phyloP scores from a whole-genome alignment of 306 rosid species.

The Citrullus colocynthis region DNA sequence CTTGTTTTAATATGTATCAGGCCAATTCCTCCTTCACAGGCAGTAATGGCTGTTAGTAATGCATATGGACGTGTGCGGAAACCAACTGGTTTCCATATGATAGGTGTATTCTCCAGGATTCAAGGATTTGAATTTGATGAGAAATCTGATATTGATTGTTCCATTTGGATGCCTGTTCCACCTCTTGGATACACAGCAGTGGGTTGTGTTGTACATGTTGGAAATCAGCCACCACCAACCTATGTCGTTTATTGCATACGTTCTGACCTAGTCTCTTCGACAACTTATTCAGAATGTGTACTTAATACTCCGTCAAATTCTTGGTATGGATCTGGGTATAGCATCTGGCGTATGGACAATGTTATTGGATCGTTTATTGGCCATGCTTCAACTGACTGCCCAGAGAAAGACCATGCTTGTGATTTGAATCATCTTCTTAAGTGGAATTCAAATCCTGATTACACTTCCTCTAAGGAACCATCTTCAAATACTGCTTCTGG shows the following conservation, averaged over 20 bases:
- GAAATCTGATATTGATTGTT: slow-evolving; percentile 40
- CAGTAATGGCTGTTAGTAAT: slow-evolving; percentile 89
- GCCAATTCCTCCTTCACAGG: slow-evolving; percentile 88
- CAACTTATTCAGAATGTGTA: slow-evolving; percentile 63
- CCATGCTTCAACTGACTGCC: slow-evolving; percentile 49
- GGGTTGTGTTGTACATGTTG: slow-evolving; percentile 76
- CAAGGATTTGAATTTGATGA: slow-evolving; percentile 40
- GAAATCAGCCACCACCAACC: slow-evolving; percentile 67
- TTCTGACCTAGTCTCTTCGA: slow-evolving; percentile 72
- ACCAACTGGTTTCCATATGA: slow-evolving; percentile 62
- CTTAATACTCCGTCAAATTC: slow-evolving; percentile 38
- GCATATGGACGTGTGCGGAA: slow-evolving; percentile 84
- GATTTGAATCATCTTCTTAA: slow-evolving; percentile 79
- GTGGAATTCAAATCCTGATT: slow-evolving; percentile 50
- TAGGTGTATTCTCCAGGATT: slow-evolving; percentile 56
- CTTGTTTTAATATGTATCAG: slow-evolving; percentile 34
- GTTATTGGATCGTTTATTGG: slow-evolving; percentile 73
- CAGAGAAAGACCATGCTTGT: slow-evolving; percentile 34
- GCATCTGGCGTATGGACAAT: slow-evolving; percentile 94
- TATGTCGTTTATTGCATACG: slow-evolving; percentile 74
- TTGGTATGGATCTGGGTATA: slow-evolving; percentile 48
- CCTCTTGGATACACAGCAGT: slow-evolving; percentile 78
- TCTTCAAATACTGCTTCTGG: slow-evolving; percentile 30
- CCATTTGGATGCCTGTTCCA: slow-evolving; percentile 89
- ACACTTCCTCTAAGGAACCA: slow-evolving; percentile 28